A percentile compares a stretch with the other conserved stretches of the same genome.
Conservation (phyloP, 1,284 basidiomycete genomes). For the Ceratobasidium sp. region DNA sequence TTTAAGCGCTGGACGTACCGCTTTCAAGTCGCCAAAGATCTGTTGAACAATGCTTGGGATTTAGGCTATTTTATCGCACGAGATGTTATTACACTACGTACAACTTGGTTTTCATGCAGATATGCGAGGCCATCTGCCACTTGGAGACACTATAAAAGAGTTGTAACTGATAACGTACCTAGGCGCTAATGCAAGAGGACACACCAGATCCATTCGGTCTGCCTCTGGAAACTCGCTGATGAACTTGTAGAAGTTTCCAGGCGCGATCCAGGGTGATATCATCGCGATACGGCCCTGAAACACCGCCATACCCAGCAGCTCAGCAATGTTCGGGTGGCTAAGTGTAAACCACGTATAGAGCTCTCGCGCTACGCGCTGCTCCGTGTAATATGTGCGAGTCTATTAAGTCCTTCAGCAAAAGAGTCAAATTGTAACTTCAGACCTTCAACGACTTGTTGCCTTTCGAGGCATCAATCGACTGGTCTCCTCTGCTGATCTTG, state of each 20-base stretch:
- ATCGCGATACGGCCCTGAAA: not conserved
- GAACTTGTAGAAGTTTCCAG: constrained; percentile 2
- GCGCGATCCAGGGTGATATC: not conserved
- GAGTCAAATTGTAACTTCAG: not conserved
- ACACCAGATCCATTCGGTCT: not conserved
- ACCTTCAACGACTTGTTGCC: not conserved
- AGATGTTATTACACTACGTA: not conserved
- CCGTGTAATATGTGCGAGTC: not conserved
- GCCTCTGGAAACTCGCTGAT: not conserved
- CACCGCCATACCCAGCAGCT: constrained; percentile 9
- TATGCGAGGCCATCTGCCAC: not conserved
- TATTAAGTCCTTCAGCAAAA: not conserved
- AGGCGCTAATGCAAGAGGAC: not conserved
- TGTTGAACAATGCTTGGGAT: not conserved
- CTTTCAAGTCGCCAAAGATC: constrained; percentile 3
- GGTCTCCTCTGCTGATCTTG: not conserved
- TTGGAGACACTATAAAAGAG: not conserved
- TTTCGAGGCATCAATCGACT: not conserved
- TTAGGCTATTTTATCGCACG: not conserved
- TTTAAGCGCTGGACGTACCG: not conserved
- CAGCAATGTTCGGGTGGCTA: constrained; percentile 16
- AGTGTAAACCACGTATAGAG: constrained; percentile 21
- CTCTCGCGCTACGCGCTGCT: constrained; percentile 18
- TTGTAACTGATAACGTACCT: not conserved
- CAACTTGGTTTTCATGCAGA: not conserved